A percentile compares a stretch with the other conserved stretches of the same genome.
These are phyloP conservation scores for Isatis tinctoria DNA, from an alignment of 345 rosid species.

Conservation along the genomic window DNA sequence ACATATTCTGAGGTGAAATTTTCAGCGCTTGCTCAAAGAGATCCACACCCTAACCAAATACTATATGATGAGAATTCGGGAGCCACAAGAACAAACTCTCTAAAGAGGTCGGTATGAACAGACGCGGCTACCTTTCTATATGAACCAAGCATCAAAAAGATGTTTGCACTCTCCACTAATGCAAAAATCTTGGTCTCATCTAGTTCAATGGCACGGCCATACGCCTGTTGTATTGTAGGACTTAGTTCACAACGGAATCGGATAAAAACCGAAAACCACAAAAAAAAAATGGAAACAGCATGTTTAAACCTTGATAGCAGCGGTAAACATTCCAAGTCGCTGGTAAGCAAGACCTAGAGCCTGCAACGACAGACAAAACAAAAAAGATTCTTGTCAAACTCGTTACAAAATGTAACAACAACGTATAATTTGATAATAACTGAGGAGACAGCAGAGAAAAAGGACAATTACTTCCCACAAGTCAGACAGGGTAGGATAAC, in stretches of 20 bases:
- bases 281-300: background rate
- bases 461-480: constrained; percentile 76
- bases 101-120: background rate
- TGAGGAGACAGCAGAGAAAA: background rate
- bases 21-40: constrained; percentile 70
- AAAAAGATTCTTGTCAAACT: constrained; percentile 4
- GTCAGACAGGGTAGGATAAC: constrained; percentile 72
- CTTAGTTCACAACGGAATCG: background rate
- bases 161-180: constrained; percentile 82
- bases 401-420: background rate
- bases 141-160: constrained; percentile 85
- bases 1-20: constrained; percentile 64
- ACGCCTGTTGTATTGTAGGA: constrained; percentile 52
- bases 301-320: constrained; percentile 72
- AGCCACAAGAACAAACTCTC: constrained; percentile 10
- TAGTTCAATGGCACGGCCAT: constrained; percentile 81
- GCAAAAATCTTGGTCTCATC: constrained; percentile 65
- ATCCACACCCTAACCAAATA: constrained; percentile 69
- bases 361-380: constrained; percentile 35
- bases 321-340: constrained; percentile 91
- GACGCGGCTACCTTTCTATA: constrained; percentile 60
- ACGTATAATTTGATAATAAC: background rate
- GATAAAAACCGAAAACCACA: background rate
- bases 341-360: constrained; percentile 94
- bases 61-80: constrained; percentile 16